Evolutionary conservation across 768 basidiomycete genomes (phyloP), one percentile per base, ranked within the genome.

Genomic region (Obba rivulosa): DNA sequence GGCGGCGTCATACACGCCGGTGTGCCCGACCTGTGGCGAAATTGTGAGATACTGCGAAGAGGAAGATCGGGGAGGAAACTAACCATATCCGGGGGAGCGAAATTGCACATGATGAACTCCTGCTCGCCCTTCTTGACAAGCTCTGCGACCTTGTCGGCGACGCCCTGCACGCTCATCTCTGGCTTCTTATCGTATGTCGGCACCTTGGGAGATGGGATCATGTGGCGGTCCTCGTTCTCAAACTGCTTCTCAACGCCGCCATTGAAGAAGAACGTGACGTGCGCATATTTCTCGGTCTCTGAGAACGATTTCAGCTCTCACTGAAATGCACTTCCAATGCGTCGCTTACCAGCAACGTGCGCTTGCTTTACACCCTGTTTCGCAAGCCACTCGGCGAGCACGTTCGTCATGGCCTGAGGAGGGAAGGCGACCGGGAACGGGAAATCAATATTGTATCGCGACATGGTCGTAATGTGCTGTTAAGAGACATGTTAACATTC

Each of bases 241-340:
- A 89, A 97, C 60, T 94, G 89, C 63, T 92, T 89, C 73, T 96
- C 94, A 23, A 92, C 83, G 48, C 93, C 93, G 13, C 93, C 94
- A 66, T 95, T 96, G 79, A 96, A 95, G 79, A 95, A 96, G 76
- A 96, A 95, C 0, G 93, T 97, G 47, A 97, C 90, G 62, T 97
- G 93, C 2, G 92, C 92, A 66, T 94, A 97, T 69, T 97, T 95
- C 65, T 95, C 93, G n/a, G 93, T 95, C 66, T 96, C 93, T 79
- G 60, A 1, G 44, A 35, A 7, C 10, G 22, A 18, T 24, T 44
- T 46, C 13, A 31, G 10, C 28, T 34, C 35, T 20, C 13, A 3
- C 5, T 8, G 41, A 43, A 3, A 43, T 3, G 22, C 31, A 31
- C 4, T 28, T 10, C 20, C 13, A 25, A 10, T 17, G 14, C 8